Evolutionary conservation across 2,329 filamentous ascomycete species (phyloP).

Genomic region (Didymella sp.): DNA sequence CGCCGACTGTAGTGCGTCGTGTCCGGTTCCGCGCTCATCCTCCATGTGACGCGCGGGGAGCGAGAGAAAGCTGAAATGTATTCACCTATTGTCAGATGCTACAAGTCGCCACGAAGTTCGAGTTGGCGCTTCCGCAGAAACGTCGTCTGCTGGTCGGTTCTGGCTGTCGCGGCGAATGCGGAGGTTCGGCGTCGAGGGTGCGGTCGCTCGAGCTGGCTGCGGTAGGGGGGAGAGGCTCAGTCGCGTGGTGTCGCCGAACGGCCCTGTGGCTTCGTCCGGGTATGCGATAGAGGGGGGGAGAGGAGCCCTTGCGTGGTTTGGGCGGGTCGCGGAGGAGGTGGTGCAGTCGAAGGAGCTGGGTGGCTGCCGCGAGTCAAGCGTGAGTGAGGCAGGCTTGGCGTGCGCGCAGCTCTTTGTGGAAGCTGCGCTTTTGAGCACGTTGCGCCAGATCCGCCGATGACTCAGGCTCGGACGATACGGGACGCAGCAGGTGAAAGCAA

Average conservation of each 20-base stretch:
- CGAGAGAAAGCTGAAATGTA: conserved; percentile 37
- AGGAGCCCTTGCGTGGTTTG: conserved; percentile 40
- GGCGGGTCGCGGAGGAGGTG: conserved; percentile 41
- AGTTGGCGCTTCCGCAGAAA: conserved; percentile 52
- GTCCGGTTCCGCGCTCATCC: conserved; percentile 28
- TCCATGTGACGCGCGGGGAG: conserved; percentile 33
- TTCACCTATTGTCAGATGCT: conserved; percentile 51
- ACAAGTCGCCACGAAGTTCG: conserved; percentile 47
- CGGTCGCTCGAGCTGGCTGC: conserved; percentile 25
- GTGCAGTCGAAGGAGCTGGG: conserved; percentile 37
- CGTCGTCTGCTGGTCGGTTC: conserved; percentile 40
- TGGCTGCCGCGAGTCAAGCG: conserved; percentile 24
- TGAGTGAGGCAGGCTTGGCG: conserved; percentile 30
- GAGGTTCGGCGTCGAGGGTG: conserved; percentile 40
- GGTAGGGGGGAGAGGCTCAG: conserved; percentile 19
- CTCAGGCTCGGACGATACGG: background rate
- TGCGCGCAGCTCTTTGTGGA: conserved; percentile 15
- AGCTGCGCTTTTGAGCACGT: conserved; percentile 4
- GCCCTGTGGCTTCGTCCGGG: conserved; percentile 33
- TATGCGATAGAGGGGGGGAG: conserved; percentile 30
- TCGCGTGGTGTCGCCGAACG: conserved; percentile 36
- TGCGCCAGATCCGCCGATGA: background rate
- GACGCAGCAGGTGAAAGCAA: conserved; percentile 1
- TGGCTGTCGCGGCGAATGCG: conserved; percentile 43
- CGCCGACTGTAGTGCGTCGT: conserved; percentile 29